phyloP scores from a whole-genome alignment of 169 alveolate genomes.

The Plasmodium gallinaceum region DNA sequence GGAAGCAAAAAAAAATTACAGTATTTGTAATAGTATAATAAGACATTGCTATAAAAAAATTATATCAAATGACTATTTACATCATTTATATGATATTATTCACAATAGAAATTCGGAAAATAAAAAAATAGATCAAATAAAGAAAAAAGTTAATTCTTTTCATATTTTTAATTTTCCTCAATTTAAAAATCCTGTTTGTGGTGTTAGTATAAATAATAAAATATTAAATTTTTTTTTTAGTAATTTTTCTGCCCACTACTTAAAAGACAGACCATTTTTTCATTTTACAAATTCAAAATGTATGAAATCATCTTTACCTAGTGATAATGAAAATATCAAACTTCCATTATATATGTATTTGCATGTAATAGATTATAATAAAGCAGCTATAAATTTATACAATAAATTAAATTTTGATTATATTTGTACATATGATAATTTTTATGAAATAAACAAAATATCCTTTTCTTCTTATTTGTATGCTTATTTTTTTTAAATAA shows the following conservation, averaged over 20 bases:
- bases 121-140: neutral
- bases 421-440: conserved; percentile 59
- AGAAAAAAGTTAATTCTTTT: neutral
- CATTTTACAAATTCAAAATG: conserved; percentile 13
- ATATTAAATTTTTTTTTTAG: conserved; percentile 46
- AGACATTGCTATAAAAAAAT: conserved; percentile 27
- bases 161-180: conserved; percentile 1
- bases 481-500: conserved; percentile 59
- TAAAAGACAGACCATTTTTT: conserved; percentile 44
- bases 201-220: conserved; percentile 20
- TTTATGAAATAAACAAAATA: conserved; percentile 64
- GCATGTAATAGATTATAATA: conserved; percentile 70
- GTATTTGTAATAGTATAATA: conserved; percentile 51
- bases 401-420: conserved; percentile 65
- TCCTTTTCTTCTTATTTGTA: conserved; percentile 63
- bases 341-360: conserved; percentile 56
- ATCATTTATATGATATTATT: conserved; percentile 44
- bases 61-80: conserved; percentile 47
- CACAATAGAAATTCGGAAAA: conserved; percentile 10
- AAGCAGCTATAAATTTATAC: conserved; percentile 73
- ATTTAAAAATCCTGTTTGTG: conserved; percentile 10
- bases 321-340: conserved; percentile 10
- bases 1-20: conserved; percentile 34
- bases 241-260: conserved; percentile 47
- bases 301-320: neutral